Evolutionary conservation across 2,329 filamentous ascomycete genomes (phyloP).

Genomic region (Cercospora citrullina): DNA sequence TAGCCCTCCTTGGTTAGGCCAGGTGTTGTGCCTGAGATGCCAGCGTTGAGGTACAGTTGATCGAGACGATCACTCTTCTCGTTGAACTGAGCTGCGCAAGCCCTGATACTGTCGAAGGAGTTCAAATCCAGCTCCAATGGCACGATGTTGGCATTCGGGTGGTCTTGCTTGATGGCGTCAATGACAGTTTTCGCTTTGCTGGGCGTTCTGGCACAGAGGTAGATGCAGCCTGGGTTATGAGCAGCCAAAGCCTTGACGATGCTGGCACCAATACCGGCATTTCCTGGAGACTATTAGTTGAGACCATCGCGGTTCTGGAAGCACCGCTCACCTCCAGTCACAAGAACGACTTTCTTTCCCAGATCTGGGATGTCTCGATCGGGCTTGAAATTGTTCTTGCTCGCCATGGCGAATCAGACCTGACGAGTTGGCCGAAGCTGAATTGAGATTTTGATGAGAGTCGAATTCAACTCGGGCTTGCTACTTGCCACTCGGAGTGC

Average conservation of each 20-base stretch:
- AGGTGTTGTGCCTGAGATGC: slow-evolving; percentile 38
- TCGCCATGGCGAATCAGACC: slow-evolving; percentile 25
- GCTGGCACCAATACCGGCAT: slow-evolving; percentile 50
- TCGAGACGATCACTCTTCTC: slow-evolving; percentile 41
- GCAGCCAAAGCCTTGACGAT: slow-evolving; percentile 47
- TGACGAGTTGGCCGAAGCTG: background rate
- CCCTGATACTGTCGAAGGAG: slow-evolving; percentile 52
- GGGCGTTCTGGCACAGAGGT: slow-evolving; percentile 48
- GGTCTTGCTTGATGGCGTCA: slow-evolving; percentile 39
- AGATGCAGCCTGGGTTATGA: slow-evolving; percentile 49
- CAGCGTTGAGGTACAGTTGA: slow-evolving; percentile 48
- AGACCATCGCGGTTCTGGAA: background rate
- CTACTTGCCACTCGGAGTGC: background rate
- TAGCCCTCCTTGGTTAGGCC: slow-evolving; percentile 41
- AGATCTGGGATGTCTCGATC: slow-evolving; percentile 45
- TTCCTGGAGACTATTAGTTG: slow-evolving; percentile 32
- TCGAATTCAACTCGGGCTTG: background rate
- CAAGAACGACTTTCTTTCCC: slow-evolving; percentile 45
- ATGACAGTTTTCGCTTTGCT: slow-evolving; percentile 47
- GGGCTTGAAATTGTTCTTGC: slow-evolving; percentile 17
- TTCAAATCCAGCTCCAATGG: slow-evolving; percentile 53
- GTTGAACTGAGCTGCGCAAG: slow-evolving; percentile 41
- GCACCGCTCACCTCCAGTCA: slow-evolving; percentile 42
- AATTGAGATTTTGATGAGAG: background rate
- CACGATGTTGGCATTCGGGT: slow-evolving; percentile 43